Evolutionary conservation across 176 grass and related monocot genomes (phyloP).

Genomic region (Lolium rigidum): DNA sequence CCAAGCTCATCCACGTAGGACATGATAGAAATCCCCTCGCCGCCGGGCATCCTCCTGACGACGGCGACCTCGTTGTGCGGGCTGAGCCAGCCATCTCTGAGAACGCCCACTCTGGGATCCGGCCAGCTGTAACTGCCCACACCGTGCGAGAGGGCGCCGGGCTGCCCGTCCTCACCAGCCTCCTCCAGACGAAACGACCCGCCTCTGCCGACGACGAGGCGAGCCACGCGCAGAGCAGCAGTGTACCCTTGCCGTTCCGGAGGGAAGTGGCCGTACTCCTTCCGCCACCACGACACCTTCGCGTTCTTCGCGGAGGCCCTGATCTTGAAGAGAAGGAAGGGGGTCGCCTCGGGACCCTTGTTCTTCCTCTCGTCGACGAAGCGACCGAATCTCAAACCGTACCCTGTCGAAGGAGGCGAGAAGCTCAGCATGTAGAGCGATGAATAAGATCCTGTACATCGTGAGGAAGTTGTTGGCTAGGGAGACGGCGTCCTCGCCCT

Average conservation of each 20-base stretch:
- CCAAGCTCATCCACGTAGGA: not conserved
- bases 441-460: not conserved
- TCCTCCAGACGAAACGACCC: not conserved
- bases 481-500: not conserved
- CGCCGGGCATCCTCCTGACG: not conserved
- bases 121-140: not conserved
- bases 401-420: not conserved
- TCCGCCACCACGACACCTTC: constrained; percentile 6
- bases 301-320: not conserved
- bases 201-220: not conserved
- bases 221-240: not conserved
- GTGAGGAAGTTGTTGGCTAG: not conserved
- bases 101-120: not conserved
- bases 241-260: constrained; percentile 1
- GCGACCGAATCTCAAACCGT: not conserved
- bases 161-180: constrained; percentile 18
- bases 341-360: not conserved
- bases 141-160: not conserved
- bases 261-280: not conserved
- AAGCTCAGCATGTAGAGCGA: not conserved
- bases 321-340: constrained; percentile 17
- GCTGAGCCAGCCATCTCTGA: not conserved
- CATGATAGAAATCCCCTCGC: not conserved
- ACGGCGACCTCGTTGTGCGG: not conserved
- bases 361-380: no score